Evolutionary conservation across 768 basidiomycete species (phyloP), one percentile per base, ranked within the genome.

Genomic region (Psilocybe subaeruginosa): DNA sequence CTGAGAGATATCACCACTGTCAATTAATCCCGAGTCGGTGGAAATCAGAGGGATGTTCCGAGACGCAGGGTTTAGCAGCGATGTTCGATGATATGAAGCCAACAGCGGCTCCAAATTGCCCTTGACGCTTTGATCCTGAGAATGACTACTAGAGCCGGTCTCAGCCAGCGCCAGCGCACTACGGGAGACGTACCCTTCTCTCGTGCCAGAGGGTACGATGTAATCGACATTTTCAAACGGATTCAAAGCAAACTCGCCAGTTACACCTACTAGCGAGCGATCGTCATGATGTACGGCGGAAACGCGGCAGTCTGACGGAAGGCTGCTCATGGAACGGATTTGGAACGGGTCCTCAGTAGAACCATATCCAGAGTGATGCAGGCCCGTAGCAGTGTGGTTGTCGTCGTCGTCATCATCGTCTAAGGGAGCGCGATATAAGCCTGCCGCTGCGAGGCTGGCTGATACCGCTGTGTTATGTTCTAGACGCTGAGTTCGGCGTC

Each of bases 381-480:
- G 62, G 54, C 69, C 63, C 66, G 5, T 12, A 12, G 41, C 8
- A 16, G 68, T 12, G 61, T 65, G 17, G 67, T 64, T 16, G 14
- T n/a, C 41, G 33, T 63, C 63, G 35, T 64, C 61, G 27, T 78
- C 78, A 30, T 87, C 89, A 63, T 89, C 88, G 61, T 86, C 88
- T 37, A 93, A 76, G 30, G 87, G 88, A 0, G 82, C 76, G 53
- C 91, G 84, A 68, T 85, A 81, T 70, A 87, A 83, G 27, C 91
- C 90, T 1, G 89, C 87, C 31, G 88, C 91, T 9, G 87, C 85
- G 54, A 90, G 80, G 5, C 85, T 85, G 33, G 88, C 89, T 16
- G 86, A 85, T 16, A 89, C 83, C 0, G 84, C 86, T 1, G 84
- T 80, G 60, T 92, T 89, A 60, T 87, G 85, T 61, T 91, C 90